Evolutionary conservation across 495 filamentous ascomycete genomes (phyloP).

Genomic region (Staphylotrichum longicolle): DNA sequence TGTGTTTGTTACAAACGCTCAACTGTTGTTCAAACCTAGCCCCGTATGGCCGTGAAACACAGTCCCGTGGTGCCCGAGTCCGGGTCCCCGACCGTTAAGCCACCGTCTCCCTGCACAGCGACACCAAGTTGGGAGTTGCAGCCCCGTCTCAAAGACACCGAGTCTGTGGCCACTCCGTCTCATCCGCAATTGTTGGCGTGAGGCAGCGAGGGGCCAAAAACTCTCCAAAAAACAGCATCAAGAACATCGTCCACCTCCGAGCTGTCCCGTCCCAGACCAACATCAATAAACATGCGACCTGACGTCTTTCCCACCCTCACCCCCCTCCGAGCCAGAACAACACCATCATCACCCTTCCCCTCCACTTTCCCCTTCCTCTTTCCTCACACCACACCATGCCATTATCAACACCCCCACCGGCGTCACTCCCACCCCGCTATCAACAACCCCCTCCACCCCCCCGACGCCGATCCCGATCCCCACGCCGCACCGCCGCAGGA

Average conservation of each 20-base stretch:
- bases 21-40: not conserved
- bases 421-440: not conserved
- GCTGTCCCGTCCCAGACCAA: too few relatives aligned
- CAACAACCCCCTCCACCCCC: not conserved
- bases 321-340: too few relatives aligned
- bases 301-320: too few relatives aligned
- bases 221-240: too few relatives aligned
- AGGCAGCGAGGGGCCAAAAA: not conserved
- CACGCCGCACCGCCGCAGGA: conserved; percentile 3
- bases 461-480: not conserved
- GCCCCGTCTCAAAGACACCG: not conserved
- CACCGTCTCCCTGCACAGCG: too few relatives aligned
- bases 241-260: not conserved
- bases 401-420: too few relatives aligned
- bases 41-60: not conserved
- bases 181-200: not conserved
- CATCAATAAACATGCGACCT: not conserved
- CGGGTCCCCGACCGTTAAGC: too few relatives aligned
- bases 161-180: not conserved
- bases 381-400: too few relatives aligned
- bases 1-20: not conserved
- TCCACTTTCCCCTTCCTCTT: too few relatives aligned
- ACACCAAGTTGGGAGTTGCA: too few relatives aligned
- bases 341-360: too few relatives aligned
- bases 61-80: not conserved